A percentile compares a stretch with the other conserved stretches of the same genome.
Evolutionary conservation across 495 filamentous ascomycete genomes (phyloP).

Genomic region (Podospora appendiculata): DNA sequence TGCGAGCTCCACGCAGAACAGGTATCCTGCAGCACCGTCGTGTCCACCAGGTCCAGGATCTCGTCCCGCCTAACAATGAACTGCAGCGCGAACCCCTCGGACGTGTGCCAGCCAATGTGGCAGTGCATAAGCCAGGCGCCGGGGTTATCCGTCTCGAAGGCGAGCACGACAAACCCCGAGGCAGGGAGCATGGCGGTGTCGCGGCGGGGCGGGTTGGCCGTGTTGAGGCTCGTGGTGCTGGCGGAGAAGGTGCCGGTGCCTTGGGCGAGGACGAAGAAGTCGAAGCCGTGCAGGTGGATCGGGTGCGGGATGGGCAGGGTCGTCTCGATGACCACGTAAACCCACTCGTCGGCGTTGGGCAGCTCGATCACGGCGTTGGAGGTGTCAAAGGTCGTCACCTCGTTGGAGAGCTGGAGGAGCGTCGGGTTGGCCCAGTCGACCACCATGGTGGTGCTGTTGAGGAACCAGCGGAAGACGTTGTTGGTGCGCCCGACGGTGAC

Average conservation of each 20-base stretch:
- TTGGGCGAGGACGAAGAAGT: conserved; percentile 50
- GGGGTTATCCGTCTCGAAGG: conserved; percentile 46
- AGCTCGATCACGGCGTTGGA: not conserved
- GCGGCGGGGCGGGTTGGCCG: conserved; percentile 44
- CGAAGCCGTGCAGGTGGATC: conserved; percentile 51
- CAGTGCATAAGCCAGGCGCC: conserved; percentile 48
- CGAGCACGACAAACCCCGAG: conserved; percentile 36
- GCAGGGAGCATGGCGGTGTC: conserved; percentile 45
- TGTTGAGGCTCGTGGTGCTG: conserved; percentile 26
- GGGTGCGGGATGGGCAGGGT: conserved; percentile 40
- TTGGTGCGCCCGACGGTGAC: conserved; percentile 17
- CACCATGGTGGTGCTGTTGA: conserved; percentile 26
- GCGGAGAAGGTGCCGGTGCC: conserved; percentile 1
- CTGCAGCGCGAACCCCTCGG: conserved; percentile 37
- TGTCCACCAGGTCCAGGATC: not conserved
- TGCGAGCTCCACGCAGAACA: not conserved
- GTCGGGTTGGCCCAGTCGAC: conserved; percentile 24
- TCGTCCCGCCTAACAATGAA: conserved; percentile 30
- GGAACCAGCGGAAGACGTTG: conserved; percentile 33
- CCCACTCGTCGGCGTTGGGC: not conserved
- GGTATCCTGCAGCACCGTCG: not conserved
- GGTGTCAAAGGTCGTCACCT: no score
- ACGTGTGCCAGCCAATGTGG: conserved; percentile 46
- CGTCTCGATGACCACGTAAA: not conserved
- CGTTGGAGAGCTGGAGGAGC: not conserved